These are phyloP conservation scores for Adansonia grandidieri DNA, from an alignment of 441 rosid genomes.

Conservation along the genomic window DNA sequence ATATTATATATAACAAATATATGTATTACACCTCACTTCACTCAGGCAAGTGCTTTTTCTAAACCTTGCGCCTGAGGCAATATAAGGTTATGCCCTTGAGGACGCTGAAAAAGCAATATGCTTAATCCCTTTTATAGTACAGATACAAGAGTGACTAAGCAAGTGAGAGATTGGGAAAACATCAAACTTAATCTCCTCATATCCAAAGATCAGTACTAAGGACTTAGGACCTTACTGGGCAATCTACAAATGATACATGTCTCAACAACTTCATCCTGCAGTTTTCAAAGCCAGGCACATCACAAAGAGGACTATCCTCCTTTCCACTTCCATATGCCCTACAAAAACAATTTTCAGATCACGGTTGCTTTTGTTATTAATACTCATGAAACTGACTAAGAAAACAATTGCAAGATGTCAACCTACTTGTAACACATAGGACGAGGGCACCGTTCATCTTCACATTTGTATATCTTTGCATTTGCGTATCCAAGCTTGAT, in stretches of 20 bases:
- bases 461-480: conserved; percentile 96
- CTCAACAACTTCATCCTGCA: conserved; percentile 83
- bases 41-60: too few relatives aligned
- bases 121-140: background rate
- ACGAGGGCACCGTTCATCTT: conserved; percentile 88
- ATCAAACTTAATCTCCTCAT: background rate
- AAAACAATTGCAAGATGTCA: conserved; percentile 21
- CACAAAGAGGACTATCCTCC: conserved; percentile 86
- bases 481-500: conserved; percentile 99
- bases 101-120: background rate
- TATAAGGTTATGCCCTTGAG: too few relatives aligned
- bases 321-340: conserved; percentile 99
- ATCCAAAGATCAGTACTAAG: background rate
- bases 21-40: too few relatives aligned
- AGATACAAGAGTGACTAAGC: background rate
- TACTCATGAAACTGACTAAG: background rate
- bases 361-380: conserved; percentile 2
- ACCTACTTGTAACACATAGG: conserved; percentile 94
- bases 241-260: conserved; percentile 97
- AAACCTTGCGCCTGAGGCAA: too few relatives aligned
- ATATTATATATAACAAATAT: too few relatives aligned
- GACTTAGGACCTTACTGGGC: conserved; percentile 66
- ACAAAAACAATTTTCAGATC: conserved; percentile 1
- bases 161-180: background rate
- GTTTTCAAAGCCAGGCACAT: conserved; percentile 87